A percentile compares a stretch with the other conserved stretches of the same genome.
phyloP scores from a whole-genome alignment of 805 yeast species.

The Saccharomycopsis fodiens region DNA sequence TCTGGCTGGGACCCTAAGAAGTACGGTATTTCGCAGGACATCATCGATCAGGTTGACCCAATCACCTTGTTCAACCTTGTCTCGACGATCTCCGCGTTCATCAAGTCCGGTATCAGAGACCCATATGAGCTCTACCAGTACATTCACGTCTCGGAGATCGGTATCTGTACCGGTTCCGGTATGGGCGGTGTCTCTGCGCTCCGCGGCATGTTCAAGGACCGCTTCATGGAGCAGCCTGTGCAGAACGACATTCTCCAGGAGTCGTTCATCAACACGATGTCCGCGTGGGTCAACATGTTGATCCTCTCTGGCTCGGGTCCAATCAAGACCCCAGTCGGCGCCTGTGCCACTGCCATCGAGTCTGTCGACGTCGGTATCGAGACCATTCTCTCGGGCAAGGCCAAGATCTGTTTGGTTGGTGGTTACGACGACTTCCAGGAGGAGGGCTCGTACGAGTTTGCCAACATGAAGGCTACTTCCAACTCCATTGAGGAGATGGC shows the following conservation, averaged over 20 bases:
- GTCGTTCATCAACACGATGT: constrained; percentile 97
- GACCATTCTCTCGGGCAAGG: constrained; percentile 87
- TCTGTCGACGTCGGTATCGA: constrained; percentile 95
- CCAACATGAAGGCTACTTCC: constrained; percentile 97
- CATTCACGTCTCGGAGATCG: constrained; percentile 96
- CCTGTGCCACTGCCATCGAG: constrained; percentile 98
- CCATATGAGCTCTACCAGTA: constrained; percentile 98
- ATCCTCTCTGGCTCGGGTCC: constrained; percentile 97
- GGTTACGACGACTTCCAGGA: constrained; percentile 99
- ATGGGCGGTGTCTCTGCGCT: constrained; percentile 99
- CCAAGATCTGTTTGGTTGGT: constrained; percentile 94
- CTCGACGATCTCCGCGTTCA: constrained; percentile 89
- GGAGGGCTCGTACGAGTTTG: constrained; percentile 97
- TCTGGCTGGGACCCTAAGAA: constrained; percentile 96
- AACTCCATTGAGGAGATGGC: constrained; percentile 81
- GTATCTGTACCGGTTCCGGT: constrained; percentile 99
- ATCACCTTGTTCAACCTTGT: constrained; percentile 89
- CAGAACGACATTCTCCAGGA: constrained; percentile 97
- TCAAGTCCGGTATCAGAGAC: constrained; percentile 92
- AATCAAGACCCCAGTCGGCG: constrained; percentile 98
- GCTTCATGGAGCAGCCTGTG: constrained; percentile 87
- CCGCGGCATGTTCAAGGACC: constrained; percentile 95
- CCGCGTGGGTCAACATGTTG: constrained; percentile 99
- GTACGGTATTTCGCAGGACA: constrained; percentile 93
- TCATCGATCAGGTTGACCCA: constrained; percentile 91